Base-by-base conservation (phyloP, 2,329 filamentous ascomycete species). In the Botrytis byssoidea region DNA sequence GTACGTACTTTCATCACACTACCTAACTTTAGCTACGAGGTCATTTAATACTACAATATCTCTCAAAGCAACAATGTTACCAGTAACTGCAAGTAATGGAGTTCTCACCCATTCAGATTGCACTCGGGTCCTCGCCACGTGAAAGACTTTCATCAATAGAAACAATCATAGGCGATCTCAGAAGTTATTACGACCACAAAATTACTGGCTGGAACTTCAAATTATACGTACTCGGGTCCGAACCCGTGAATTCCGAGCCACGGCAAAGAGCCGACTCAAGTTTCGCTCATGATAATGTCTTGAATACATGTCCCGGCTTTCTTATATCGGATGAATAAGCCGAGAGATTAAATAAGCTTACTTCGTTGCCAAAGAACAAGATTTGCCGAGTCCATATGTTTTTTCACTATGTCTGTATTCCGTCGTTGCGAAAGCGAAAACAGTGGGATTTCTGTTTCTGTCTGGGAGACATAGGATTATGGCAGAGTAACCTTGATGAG, bases 61-160 rank as follows among this genome's bases (percentile, higher is more conserved):
- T 16, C 35, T 16, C 51, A 29, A 55, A 29, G 18, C 20, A 40
- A 67, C 6, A 67, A 67, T 51, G 25, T 55, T 16, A 55, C 46
- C 35, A 55, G 25, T 68, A 29, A 68, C 25, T 10, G 46, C 16
- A 68, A 68, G 46, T 68, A 48, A 29, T n/a, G 40, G 12, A 40
- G 16, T 55, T 29, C 65, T 68, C 32, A 40, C 4, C 12, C 16
- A 40, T 22, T 29, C 46, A 40, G 12, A 29, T 29, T 42, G 48
- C 8, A 68, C 65, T 68, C 65, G 35, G 65, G 65, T 68, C 46
- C 46, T 40, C 16, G 9, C 22, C 46, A 55, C 46, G 46, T 68
- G 65, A 51, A 16, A 29, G 32, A 35, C 46, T 55, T 67, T 22
- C n/a, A n/a, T 35, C 16, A 55, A 68, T 22, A 40, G 20, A 3